phyloP scores from a whole-genome alignment of 768 basidiomycete species.

The Termitomyces sp. region DNA sequence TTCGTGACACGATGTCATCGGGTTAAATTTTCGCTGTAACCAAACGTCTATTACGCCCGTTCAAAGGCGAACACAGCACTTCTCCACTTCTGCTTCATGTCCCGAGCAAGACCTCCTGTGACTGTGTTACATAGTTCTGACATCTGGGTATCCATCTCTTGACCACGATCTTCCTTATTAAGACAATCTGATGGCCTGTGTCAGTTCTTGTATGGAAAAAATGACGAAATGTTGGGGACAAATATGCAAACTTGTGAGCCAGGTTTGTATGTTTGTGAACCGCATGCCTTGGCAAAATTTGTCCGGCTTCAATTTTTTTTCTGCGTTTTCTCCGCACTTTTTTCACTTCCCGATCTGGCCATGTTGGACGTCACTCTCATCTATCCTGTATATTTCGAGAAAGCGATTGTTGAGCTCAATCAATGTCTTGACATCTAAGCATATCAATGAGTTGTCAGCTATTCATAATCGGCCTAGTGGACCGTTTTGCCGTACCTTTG shows the following conservation, averaged over 20 bases:
- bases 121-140: background rate
- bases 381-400: background rate
- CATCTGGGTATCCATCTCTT: background rate
- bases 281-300: background rate
- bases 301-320: background rate
- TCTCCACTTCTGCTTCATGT: background rate
- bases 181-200: background rate
- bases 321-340: background rate
- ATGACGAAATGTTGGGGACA: background rate
- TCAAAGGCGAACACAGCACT: background rate
- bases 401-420: background rate
- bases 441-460: background rate
- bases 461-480: background rate
- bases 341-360: slow-evolving; percentile 1
- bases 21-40: slow-evolving; percentile 8
- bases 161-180: background rate
- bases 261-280: background rate
- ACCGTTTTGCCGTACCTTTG: background rate
- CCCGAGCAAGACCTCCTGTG: background rate
- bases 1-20: slow-evolving; percentile 8
- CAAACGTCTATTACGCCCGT: slow-evolving; percentile 1
- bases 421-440: background rate
- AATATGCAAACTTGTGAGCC: background rate
- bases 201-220: background rate
- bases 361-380: background rate